These are phyloP conservation scores for Alnus rubra DNA, from an alignment of 306 rosid genomes.

Conservation along the genomic window DNA sequence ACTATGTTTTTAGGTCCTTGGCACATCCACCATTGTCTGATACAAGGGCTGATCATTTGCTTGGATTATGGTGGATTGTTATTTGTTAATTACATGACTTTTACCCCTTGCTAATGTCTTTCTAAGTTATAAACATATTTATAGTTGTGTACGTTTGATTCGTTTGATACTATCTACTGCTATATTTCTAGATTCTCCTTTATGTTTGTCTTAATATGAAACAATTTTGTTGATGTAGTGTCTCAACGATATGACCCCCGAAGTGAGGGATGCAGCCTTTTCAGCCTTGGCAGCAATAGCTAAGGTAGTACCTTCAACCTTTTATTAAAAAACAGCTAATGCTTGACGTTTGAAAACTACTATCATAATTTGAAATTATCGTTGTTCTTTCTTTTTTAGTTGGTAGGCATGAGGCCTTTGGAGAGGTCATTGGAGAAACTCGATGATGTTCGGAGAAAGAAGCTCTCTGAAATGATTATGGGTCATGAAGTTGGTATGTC, in stretches of 20 bases:
- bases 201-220: not conserved
- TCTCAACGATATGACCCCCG: conserved; percentile 94
- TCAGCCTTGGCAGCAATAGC: conserved; percentile 88
- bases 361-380: conserved; percentile 24
- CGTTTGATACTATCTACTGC: not conserved
- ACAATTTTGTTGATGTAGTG: conserved; percentile 53
- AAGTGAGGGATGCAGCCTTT: conserved; percentile 98
- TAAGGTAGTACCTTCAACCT: conserved; percentile 54
- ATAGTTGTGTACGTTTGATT: conserved; percentile 6
- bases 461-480: conserved; percentile 90
- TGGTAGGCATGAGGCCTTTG: conserved; percentile 95
- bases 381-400: conserved; percentile 46
- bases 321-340: conserved; percentile 1
- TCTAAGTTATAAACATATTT: not conserved
- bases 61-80: conserved; percentile 5
- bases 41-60: not conserved
- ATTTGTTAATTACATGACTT: conserved; percentile 12
- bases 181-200: not conserved
- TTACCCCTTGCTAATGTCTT: conserved; percentile 9
- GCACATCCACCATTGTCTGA: not conserved
- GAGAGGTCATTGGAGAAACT: conserved; percentile 95
- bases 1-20: not conserved
- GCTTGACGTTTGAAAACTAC: conserved; percentile 10
- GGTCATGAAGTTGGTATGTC: conserved; percentile 82
- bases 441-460: conserved; percentile 94